A percentile compares a stretch with the other conserved stretches of the same genome.
Evolutionary conservation across 2,329 filamentous ascomycete species (phyloP).

Genomic region (Penicillium sclerotigenum): DNA sequence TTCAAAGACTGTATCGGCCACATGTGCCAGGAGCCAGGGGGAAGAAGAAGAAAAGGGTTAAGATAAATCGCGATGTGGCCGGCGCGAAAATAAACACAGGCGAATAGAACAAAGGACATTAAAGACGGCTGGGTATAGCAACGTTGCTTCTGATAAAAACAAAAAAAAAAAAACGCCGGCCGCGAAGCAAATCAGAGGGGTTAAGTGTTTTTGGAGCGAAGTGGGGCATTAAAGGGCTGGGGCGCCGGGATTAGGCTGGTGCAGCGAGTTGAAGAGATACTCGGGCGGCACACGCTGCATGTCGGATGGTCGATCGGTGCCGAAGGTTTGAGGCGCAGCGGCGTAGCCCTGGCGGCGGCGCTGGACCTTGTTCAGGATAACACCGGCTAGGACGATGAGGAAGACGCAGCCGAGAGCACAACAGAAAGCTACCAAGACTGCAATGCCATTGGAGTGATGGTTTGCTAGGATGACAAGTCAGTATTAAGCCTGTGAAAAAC

Average conservation of each 20-base stretch:
- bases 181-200: constrained; percentile 9
- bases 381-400: constrained; percentile 46
- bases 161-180: constrained; percentile 19
- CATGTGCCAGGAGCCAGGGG: neutral
- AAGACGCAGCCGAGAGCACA: constrained; percentile 48
- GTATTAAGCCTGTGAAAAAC: constrained; percentile 12
- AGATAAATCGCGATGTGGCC: constrained; percentile 14
- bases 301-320: constrained; percentile 46
- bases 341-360: constrained; percentile 48
- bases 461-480: constrained; percentile 24
- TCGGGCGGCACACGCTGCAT: constrained; percentile 48
- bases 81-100: constrained; percentile 21
- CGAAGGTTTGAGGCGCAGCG: constrained; percentile 43
- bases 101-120: constrained; percentile 29
- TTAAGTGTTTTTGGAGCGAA: constrained; percentile 16
- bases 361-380: constrained; percentile 49
- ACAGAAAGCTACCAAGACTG: constrained; percentile 48
- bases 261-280: constrained; percentile 44
- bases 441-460: constrained; percentile 45
- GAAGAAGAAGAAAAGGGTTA: neutral
- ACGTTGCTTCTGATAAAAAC: constrained; percentile 29
- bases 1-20: neutral
- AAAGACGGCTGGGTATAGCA: constrained; percentile 34
- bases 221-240: constrained; percentile 33
- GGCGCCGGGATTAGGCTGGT: constrained; percentile 34